Percentiles rank a stretch among this genome's conserved stretches.
phyloP scores from a whole-genome alignment of 1,284 basidiomycete genomes.

The Sanghuangporus baumii region DNA sequence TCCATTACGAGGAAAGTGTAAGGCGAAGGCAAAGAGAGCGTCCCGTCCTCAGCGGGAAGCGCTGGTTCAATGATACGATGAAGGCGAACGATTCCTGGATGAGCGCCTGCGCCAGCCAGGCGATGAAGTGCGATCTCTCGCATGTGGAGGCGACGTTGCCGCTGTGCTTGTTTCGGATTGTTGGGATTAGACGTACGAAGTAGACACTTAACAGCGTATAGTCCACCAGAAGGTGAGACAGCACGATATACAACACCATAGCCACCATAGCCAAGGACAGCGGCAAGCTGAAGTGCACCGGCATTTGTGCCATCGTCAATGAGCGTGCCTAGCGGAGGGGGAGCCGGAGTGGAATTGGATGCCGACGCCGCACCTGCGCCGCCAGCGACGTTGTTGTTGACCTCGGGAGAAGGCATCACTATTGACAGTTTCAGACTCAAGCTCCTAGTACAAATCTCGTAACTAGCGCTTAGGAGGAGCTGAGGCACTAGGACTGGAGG shows the following conservation, averaged over 20 bases:
- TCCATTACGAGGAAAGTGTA: constrained; percentile 46
- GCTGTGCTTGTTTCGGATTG: constrained; percentile 46
- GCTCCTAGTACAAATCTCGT: constrained; percentile 9
- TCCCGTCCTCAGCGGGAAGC: constrained; percentile 17
- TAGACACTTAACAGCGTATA: constrained; percentile 91
- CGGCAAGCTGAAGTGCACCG: constrained; percentile 73
- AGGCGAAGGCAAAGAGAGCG: constrained; percentile 14
- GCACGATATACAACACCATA: constrained; percentile 97
- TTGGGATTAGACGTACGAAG: constrained; percentile 36
- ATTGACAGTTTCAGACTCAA: constrained; percentile 2
- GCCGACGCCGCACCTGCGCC: constrained; percentile 23
- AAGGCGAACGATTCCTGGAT: constrained; percentile 86
- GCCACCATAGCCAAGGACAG: constrained; percentile 90
- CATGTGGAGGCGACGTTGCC: constrained; percentile 71
- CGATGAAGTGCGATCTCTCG: constrained; percentile 83
- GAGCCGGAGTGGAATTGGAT: constrained; percentile 51
- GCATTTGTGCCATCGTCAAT: constrained; percentile 66
- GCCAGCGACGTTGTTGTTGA: constrained; percentile 11
- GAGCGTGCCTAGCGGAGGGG: constrained; percentile 67
- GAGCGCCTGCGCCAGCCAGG: constrained; percentile 76
- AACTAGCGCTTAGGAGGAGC: constrained; percentile 15
- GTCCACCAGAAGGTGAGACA: constrained; percentile 52
- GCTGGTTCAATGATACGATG: constrained; percentile 75
- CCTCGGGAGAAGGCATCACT: constrained; percentile 14
- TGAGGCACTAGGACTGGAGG: constrained; percentile 14